Evolutionary conservation across 352 stramenopile species (phyloP), one percentile per base, ranked within the genome.

Genomic region (Pythium coloratum): DNA sequence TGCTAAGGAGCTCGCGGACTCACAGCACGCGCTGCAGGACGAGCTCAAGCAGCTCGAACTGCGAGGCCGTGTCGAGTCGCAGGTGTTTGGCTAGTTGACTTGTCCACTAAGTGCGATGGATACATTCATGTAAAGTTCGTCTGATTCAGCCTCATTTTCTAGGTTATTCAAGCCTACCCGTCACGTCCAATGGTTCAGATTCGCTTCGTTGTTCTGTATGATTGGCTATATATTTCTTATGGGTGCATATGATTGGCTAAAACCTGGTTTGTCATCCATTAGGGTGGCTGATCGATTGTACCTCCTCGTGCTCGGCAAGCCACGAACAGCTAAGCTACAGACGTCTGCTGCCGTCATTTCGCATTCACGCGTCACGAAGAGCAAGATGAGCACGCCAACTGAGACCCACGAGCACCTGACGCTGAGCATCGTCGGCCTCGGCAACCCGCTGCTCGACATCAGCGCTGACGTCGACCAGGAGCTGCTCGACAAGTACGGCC

Each of bases 401-500:
- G 47, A 64, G n/a, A 55, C 76, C 47, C 75, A 88, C 71, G 71
- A 77, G 51, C 73, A 83, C 59, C 75, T 92, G 57, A 89, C 80
- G 59, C 77, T 84, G 69, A 76, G 78, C 69, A 94, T 95, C 69
- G 85, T 99, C 53, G 97, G 97, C 32, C 97, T 99, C 64, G 97
- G 98, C 72, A 99, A 99, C 80, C 98, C 98, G 59, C 82, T 99
- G 63, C 91, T 99, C 62, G 97, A 99, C 84, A 99, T 99, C 76
- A 96, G 82, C 61, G 95, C 92, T 55, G 88, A 98, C 40, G 96
- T 99, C 40, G 84, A 88, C 59, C 76, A 97, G 62, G 92, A 92
- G 44, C 85, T 99, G 49, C 86, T 99, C 34, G 81, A 96, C 57
- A 99, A 99, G 82, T 99, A 99, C 77, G 90, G 88, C 3, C 80